phyloP scores from a whole-genome alignment of 108 stramenopile species.

The Skeletonema grethae region DNA sequence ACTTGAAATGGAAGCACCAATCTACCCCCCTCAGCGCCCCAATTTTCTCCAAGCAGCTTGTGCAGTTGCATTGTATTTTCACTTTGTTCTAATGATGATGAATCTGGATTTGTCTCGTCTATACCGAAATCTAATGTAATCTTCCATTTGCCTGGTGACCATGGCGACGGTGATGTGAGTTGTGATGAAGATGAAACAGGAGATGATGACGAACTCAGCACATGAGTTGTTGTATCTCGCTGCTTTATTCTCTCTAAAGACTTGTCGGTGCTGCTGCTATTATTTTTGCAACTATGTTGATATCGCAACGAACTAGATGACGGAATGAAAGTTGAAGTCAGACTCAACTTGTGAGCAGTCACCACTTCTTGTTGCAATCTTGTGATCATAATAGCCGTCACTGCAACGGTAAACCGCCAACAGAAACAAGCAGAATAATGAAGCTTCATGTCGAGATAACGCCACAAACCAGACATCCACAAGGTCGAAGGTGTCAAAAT shows the following conservation, averaged over 20 bases:
- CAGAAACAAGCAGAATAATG: background rate
- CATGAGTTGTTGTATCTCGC: background rate
- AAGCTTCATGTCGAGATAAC: background rate
- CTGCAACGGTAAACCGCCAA: background rate
- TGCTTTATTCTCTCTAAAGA: background rate
- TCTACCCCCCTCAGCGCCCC: conserved; percentile 56
- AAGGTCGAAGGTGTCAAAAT: no score
- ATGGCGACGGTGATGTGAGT: conserved; percentile 42
- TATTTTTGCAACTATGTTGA: background rate
- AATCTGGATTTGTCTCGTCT: conserved; percentile 22
- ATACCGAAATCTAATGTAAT: conserved; percentile 53
- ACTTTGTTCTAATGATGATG: conserved; percentile 2
- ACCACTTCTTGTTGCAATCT: background rate
- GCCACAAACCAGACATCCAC: no score
- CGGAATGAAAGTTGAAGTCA: conserved; percentile 2
- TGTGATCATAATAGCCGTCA: background rate
- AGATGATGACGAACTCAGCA: background rate
- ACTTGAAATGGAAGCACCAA: conserved; percentile 53
- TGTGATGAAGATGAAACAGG: conserved; percentile 12
- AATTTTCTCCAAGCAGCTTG: conserved; percentile 32
- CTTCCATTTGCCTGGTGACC: conserved; percentile 66
- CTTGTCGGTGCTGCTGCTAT: background rate
- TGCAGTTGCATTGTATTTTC: conserved; percentile 33
- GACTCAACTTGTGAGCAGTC: background rate
- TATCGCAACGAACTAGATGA: background rate